Percentiles rank a stretch among this genome's conserved stretches.
phyloP scores from a whole-genome alignment of 371 early-diverging fungal genomes.

The Choanephora cucurbitarum region DNA sequence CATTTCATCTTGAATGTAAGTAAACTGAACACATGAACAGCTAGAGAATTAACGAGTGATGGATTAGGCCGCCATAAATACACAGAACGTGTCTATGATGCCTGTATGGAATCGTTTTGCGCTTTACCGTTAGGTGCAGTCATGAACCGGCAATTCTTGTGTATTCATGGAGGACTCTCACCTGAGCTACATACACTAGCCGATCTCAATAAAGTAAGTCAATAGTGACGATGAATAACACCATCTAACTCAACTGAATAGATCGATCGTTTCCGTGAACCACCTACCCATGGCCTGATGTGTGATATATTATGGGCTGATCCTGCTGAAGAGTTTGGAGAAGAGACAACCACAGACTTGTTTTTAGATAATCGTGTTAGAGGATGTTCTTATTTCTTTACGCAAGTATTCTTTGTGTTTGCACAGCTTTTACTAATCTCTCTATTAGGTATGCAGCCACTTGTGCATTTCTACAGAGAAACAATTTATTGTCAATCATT shows the following conservation, averaged over 20 bases:
- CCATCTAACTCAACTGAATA: slow-evolving; percentile 13
- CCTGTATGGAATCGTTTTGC: slow-evolving; percentile 92
- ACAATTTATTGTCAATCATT: slow-evolving; percentile 91
- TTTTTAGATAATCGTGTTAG: slow-evolving; percentile 91
- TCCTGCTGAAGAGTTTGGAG: slow-evolving; percentile 95
- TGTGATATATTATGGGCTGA: slow-evolving; percentile 99
- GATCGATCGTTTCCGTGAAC: slow-evolving; percentile 94
- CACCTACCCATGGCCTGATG: slow-evolving; percentile 94
- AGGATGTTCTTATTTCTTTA: slow-evolving; percentile 89
- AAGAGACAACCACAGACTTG: slow-evolving; percentile 77
- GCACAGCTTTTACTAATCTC: neutral
- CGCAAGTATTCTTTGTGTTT: slow-evolving; percentile 59
- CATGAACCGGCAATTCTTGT: slow-evolving; percentile 96
- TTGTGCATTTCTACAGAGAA: slow-evolving; percentile 90
- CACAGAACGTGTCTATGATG: slow-evolving; percentile 91
- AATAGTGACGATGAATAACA: neutral
- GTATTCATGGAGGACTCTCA: slow-evolving; percentile 98
- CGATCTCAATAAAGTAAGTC: slow-evolving; percentile 62
- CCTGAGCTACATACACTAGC: slow-evolving; percentile 90
- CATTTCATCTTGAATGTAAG: slow-evolving; percentile 95
- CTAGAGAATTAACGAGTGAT: slow-evolving; percentile 12
- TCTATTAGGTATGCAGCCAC: slow-evolving; percentile 81
- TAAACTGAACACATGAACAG: neutral
- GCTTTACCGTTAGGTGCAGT: slow-evolving; percentile 95
- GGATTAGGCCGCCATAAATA: slow-evolving; percentile 88